Conservation (phyloP, 192 early-diverging fungal species). For the Gamsiella multidivaricata region DNA sequence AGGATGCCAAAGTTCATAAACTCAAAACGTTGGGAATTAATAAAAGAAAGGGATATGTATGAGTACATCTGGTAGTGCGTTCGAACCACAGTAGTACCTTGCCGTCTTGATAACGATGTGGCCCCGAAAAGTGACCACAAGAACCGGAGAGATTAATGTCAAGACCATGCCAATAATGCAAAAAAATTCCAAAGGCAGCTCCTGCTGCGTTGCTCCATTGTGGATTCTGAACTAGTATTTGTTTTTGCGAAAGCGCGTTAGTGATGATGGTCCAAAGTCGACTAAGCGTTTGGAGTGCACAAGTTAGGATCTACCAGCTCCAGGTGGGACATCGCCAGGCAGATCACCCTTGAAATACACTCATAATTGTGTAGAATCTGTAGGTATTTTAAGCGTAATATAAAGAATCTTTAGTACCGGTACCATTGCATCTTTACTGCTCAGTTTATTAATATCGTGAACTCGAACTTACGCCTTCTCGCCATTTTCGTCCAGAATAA, state of each 20-base stretch:
- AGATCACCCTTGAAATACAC: constrained; percentile 2
- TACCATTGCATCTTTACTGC: too few species aligned
- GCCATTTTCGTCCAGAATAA: constrained; percentile 20
- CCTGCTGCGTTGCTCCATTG: constrained; percentile 27
- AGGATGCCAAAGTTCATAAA: constrained; percentile 61
- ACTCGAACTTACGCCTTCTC: constrained; percentile 13
- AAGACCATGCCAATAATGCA: constrained; percentile 39
- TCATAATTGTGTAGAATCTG: constrained; percentile 14
- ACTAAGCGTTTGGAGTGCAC: too few species aligned
- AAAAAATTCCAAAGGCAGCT: constrained; percentile 33
- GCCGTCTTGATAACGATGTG: constrained; percentile 59
- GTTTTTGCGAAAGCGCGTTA: too few species aligned
- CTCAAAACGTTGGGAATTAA: constrained; percentile 59
- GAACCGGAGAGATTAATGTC: constrained; percentile 21
- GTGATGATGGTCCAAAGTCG: too few species aligned
- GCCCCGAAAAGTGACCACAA: constrained; percentile 50
- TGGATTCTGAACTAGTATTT: constrained; percentile 32
- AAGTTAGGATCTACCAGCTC: constrained; percentile 9
- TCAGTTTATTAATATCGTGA: too few species aligned
- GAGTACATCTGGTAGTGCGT: neutral
- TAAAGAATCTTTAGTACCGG: too few species aligned
- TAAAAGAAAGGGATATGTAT: neutral
- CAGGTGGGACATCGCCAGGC: constrained; percentile 20
- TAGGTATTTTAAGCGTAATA: too few species aligned
- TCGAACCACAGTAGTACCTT: too few species aligned